These are phyloP conservation scores for Diaporthe aspalathi DNA, from an alignment of 2,329 filamentous ascomycete genomes.

Conservation along the genomic window DNA sequence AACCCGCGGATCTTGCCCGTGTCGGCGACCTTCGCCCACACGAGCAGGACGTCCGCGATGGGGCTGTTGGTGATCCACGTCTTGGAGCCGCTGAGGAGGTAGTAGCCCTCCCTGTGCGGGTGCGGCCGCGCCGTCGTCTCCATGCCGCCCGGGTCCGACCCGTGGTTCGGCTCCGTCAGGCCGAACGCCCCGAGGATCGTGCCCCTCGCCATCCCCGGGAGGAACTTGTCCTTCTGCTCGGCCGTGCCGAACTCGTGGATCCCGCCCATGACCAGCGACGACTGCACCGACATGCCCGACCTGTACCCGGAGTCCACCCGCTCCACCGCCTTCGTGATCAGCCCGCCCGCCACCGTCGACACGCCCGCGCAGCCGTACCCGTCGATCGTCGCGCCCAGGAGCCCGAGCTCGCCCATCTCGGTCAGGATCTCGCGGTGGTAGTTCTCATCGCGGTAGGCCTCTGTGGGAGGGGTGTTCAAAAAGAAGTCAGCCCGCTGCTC, in stretches of 20 bases:
- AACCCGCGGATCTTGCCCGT: slow-evolving; percentile 97
- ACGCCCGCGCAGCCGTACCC: slow-evolving; percentile 87
- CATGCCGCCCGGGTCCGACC: slow-evolving; percentile 87
- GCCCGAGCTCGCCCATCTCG: slow-evolving; percentile 88
- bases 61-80: slow-evolving; percentile 95
- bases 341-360: slow-evolving; percentile 81
- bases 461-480: slow-evolving; percentile 39
- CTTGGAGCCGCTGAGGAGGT: slow-evolving; percentile 80
- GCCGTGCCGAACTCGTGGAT: slow-evolving; percentile 84
- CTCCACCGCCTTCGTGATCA: slow-evolving; percentile 89
- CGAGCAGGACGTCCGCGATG: slow-evolving; percentile 81
- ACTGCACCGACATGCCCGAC: slow-evolving; percentile 89
- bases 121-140: slow-evolving; percentile 83
- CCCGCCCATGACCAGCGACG: slow-evolving; percentile 85
- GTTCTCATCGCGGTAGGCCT: slow-evolving; percentile 76
- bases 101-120: slow-evolving; percentile 81
- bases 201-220: slow-evolving; percentile 81
- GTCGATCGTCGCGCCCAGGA: slow-evolving; percentile 83
- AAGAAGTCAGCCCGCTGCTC: slow-evolving; percentile 5
- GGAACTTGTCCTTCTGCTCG: slow-evolving; percentile 83
- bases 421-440: slow-evolving; percentile 83
- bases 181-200: slow-evolving; percentile 84
- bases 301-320: slow-evolving; percentile 88
- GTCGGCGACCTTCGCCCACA: slow-evolving; percentile 93
- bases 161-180: slow-evolving; percentile 88